Evolutionary conservation across 2,329 filamentous ascomycete genomes (phyloP).

Genomic region (Fusarium lyarnte): DNA sequence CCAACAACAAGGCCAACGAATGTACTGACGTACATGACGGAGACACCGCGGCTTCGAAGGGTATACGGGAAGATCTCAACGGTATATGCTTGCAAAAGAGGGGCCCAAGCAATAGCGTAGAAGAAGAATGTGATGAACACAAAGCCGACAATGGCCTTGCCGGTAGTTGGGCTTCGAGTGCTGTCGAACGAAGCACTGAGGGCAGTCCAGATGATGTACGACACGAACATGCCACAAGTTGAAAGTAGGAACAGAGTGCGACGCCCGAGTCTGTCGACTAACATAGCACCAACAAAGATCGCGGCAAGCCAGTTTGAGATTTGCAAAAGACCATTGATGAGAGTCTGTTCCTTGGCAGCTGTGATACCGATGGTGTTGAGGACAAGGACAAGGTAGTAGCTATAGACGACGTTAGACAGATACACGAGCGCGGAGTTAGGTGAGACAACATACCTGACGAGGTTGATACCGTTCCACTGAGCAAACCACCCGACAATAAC

Average conservation of each 20-base stretch:
- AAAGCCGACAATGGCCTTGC: slow-evolving; percentile 47
- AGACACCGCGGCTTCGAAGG: slow-evolving; percentile 35
- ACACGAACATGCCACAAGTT: slow-evolving; percentile 50
- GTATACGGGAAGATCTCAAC: slow-evolving; percentile 44
- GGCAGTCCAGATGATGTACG: slow-evolving; percentile 47
- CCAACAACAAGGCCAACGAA: slow-evolving; percentile 45
- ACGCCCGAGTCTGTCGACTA: slow-evolving; percentile 53
- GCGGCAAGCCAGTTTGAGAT: slow-evolving; percentile 52
- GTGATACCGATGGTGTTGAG: slow-evolving; percentile 53
- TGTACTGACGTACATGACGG: slow-evolving; percentile 32
- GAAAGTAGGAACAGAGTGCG: slow-evolving; percentile 52
- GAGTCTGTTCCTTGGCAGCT: slow-evolving; percentile 48
- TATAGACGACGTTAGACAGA: not conserved
- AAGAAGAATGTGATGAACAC: slow-evolving; percentile 53
- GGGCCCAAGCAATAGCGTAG: slow-evolving; percentile 50
- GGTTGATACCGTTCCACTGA: slow-evolving; percentile 38
- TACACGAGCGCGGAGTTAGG: too few species aligned
- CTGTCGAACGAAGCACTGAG: slow-evolving; percentile 39
- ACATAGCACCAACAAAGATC: slow-evolving; percentile 49
- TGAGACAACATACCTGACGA: slow-evolving; percentile 13
- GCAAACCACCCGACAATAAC: slow-evolving; percentile 34
- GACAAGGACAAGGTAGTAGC: slow-evolving; percentile 52
- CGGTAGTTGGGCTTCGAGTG: slow-evolving; percentile 35
- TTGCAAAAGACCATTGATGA: slow-evolving; percentile 45
- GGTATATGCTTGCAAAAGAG: slow-evolving; percentile 45